Base-by-base conservation (phyloP, 345 rosid genomes). In the Erodium maritimum region DNA sequence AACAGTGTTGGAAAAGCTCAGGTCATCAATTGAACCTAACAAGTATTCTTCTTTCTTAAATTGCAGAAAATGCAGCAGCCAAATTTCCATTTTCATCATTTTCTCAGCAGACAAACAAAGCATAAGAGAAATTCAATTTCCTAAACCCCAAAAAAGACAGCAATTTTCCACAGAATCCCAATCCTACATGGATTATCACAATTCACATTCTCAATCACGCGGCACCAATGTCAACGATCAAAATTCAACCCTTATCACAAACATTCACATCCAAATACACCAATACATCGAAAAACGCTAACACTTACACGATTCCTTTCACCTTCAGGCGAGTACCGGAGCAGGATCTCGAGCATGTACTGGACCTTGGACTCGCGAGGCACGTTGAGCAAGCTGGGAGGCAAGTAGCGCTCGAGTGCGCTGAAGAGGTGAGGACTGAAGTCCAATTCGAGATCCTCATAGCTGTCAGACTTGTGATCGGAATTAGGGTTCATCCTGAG, bases 321-420 rank as follows among this genome's bases (percentile, higher is more conserved):
- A 20, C 79, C 73, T 51, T 79, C 86, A 21, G 95, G 86, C 42
- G 91, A 75, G 77, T 91, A 91, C 55, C 88, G 85, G 33, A 69
- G 70, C 60, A 91, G 83, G 61, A 88, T 75, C 58, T 77, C 76
- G 51, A 78, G 77, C 85, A 91, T 84, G 84, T 67, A 79, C 50
- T 73, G 67, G 74, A 77, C 72, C 74, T 85, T 84, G 20, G 72
- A 63, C 60, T 80, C 79, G 46, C 86, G 86, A 5, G 82, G 8
- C 48, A 65, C 69, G 65, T 69, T 59, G 70, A 85, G 85, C 62
- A 88, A 23, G 23, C 70, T 17, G 1, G 81, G 71, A 13, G 97
- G 97, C 56, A 88, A 71, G 82, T 85, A 82, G 0, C 84, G 73
- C 82, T 88, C 96, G 13, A 88, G 85, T 2, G 97, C 85, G 79